Evolutionary conservation across 2,329 filamentous ascomycete genomes (phyloP).

Genomic region (Colletotrichum tropicicola): DNA sequence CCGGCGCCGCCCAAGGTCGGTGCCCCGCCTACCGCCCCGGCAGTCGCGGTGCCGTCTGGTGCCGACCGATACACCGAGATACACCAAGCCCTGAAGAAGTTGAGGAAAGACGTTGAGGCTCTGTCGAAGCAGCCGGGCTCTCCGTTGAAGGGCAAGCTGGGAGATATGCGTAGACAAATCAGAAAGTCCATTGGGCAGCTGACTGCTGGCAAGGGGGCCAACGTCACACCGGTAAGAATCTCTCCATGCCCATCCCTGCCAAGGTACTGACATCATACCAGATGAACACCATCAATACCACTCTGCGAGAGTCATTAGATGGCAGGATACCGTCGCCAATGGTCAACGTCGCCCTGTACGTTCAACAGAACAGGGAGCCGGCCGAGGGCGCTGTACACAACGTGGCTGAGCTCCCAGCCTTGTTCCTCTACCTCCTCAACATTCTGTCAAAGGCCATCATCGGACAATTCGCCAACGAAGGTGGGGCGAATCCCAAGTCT

Average conservation of each 20-base stretch:
- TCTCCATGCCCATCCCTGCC: not conserved
- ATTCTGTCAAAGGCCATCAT: constrained; percentile 79
- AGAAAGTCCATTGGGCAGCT: constrained; percentile 79
- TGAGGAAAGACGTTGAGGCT: constrained; percentile 69
- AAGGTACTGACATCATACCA: constrained; percentile 33
- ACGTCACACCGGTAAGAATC: constrained; percentile 52
- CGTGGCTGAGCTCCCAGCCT: constrained; percentile 64
- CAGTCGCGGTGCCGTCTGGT: constrained; percentile 5
- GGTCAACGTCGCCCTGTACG: constrained; percentile 64
- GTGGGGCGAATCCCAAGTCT: constrained; percentile 67
- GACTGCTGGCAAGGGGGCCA: constrained; percentile 70
- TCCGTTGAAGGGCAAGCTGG: constrained; percentile 70
- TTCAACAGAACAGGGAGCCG: constrained; percentile 55
- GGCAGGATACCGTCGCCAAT: constrained; percentile 59
- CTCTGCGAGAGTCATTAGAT: constrained; percentile 63
- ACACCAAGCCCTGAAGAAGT: constrained; percentile 73
- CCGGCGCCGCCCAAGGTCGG: constrained; percentile 16
- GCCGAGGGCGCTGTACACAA: constrained; percentile 61
- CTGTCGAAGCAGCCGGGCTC: constrained; percentile 58
- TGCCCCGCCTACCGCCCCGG: not conserved
- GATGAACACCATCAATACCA: constrained; percentile 55
- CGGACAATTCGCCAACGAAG: constrained; percentile 74
- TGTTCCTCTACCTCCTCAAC: constrained; percentile 80
- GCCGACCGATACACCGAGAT: constrained; percentile 63
- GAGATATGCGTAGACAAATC: constrained; percentile 77